phyloP scores from a whole-genome alignment of 1,284 basidiomycete species.

The Boletus semigastroideus region DNA sequence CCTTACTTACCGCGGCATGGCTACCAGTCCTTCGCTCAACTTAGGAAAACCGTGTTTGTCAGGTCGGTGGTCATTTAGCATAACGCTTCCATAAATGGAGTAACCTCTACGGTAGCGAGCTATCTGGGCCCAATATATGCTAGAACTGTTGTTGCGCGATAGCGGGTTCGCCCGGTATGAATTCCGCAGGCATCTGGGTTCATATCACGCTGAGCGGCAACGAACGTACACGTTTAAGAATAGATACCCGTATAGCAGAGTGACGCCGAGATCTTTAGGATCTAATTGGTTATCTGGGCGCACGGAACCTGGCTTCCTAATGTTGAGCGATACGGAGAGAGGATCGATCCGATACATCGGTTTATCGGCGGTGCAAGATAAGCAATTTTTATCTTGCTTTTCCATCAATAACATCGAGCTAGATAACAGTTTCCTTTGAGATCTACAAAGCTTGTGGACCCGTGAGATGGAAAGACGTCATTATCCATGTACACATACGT shows the following conservation, averaged over 20 bases:
- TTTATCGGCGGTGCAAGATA: slow-evolving; percentile 1
- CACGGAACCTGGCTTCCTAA: neutral
- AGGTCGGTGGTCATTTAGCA: slow-evolving; percentile 4
- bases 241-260: neutral
- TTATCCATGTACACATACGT: neutral
- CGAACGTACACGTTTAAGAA: too few relatives aligned
- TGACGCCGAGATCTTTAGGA: neutral
- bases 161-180: slow-evolving; percentile 36
- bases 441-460: neutral
- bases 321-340: slow-evolving; percentile 1
- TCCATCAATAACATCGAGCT: neutral
- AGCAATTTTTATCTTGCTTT: neutral
- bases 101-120: slow-evolving; percentile 9
- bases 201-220: neutral
- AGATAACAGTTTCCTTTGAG: neutral
- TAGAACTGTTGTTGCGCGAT: slow-evolving; percentile 34
- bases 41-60: slow-evolving; percentile 20
- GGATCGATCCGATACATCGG: slow-evolving; percentile 4
- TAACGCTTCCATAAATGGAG: slow-evolving; percentile 7
- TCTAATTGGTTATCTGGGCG: neutral
- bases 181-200: slow-evolving; percentile 37
- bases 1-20: slow-evolving; percentile 29
- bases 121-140: slow-evolving; percentile 8
- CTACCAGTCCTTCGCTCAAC: slow-evolving; percentile 31
- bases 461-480: neutral